Percentiles rank a stretch among this genome's conserved stretches.
Evolutionary conservation across 2,329 filamentous ascomycete genomes (phyloP).

Genomic region (Monosporascus sp.): DNA sequence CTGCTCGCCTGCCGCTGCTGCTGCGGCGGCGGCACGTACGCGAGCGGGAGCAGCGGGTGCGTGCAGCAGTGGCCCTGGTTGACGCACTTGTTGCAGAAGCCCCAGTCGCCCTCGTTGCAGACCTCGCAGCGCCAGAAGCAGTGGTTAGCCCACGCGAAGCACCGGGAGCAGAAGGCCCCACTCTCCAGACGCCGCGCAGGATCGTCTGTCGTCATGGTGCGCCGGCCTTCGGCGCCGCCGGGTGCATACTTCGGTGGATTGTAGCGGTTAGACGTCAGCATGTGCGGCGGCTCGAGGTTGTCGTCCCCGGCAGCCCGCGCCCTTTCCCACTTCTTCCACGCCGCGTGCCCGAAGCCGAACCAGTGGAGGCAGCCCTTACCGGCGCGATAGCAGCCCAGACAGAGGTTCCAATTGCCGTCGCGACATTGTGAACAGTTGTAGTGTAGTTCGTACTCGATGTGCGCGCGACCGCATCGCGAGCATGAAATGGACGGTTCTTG

Average conservation of each 20-base stretch:
- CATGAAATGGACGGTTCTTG: slow-evolving; percentile 71
- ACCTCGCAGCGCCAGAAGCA: slow-evolving; percentile 86
- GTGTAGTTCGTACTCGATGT: slow-evolving; percentile 82
- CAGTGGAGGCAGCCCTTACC: slow-evolving; percentile 78
- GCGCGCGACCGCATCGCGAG: slow-evolving; percentile 59
- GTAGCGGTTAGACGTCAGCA: slow-evolving; percentile 54
- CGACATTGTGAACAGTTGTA: slow-evolving; percentile 74
- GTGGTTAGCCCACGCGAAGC: slow-evolving; percentile 66
- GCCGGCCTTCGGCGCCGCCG: slow-evolving; percentile 49
- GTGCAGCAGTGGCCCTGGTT: slow-evolving; percentile 77
- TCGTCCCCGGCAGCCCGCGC: slow-evolving; percentile 34
- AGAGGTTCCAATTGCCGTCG: slow-evolving; percentile 71
- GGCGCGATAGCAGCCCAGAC: slow-evolving; percentile 70
- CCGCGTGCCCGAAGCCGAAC: slow-evolving; percentile 79
- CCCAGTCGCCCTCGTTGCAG: slow-evolving; percentile 93
- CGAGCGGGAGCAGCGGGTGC: slow-evolving; percentile 73
- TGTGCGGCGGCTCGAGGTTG: slow-evolving; percentile 47
- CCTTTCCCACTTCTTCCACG: slow-evolving; percentile 62
- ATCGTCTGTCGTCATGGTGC: slow-evolving; percentile 60
- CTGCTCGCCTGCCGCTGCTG: slow-evolving; percentile 1
- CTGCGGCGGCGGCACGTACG: slow-evolving; percentile 45
- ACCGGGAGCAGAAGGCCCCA: slow-evolving; percentile 80
- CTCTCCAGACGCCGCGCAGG: slow-evolving; percentile 64
- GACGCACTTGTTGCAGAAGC: slow-evolving; percentile 84
- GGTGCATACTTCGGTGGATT: slow-evolving; percentile 42